Base-by-base conservation (phyloP, 495 filamentous ascomycete genomes). In the Tetracladium setigerum region DNA sequence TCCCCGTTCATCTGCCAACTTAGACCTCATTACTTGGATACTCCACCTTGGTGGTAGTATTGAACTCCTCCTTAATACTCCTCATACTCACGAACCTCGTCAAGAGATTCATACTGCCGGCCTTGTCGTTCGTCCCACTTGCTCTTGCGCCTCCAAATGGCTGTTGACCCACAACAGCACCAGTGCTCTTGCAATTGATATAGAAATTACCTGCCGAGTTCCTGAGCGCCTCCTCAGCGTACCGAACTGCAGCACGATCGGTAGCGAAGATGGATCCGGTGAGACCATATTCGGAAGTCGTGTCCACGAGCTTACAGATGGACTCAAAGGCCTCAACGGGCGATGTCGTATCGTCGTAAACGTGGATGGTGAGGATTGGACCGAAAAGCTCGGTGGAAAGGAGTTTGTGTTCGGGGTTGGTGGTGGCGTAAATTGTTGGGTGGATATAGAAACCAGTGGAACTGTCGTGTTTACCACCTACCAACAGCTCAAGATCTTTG, bases 71-170 rank as follows among this genome's bases (percentile, higher is more conserved):
- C 78, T 95, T 95, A 57, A 95, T 82, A 35, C 85, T 86, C 53
- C 89, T 73, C 66, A 82, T 67, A 66, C 84, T 89, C 16, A 92
- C 86, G 61, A 94, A 95, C 39, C 89, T 71, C 24, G 73, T 76
- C 52, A 95, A 60, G 43, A 95, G 63, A 60, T 80, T 84, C 49
- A 73, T 71, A 60, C 83, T 89, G 13, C 89, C 89, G 8, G 88
- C 88, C 75, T 95, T 95, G 67, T 95, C 89, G 56, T 92, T 92
- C 37, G 89, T 95, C 12, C 89, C 89, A 55, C 85, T 90, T 9
- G 86, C 87, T 51, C 89, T 74, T 34, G 83, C 82, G 43, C 89
- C 89, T 38, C 89, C 89, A 63, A 95, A 95, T 24, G 89, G 84
- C 66, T 95, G 89, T 74, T 95, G 89, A 12, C 88, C 89, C 2